Conservation (phyloP, 148 eudicot species). For the Fagopyrum esculentum region DNA sequence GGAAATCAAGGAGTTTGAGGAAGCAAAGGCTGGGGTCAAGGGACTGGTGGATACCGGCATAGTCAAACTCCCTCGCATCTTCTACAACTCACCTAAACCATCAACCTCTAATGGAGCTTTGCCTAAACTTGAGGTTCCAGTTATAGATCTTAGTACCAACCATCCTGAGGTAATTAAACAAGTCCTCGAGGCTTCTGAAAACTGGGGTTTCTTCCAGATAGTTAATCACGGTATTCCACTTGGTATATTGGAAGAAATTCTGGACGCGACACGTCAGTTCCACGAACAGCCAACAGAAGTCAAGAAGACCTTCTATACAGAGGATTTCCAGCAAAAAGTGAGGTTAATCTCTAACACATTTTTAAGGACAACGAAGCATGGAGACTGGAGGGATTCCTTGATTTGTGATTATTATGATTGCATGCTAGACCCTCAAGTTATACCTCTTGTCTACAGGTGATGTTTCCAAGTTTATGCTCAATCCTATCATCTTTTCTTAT, state of each 20-base stretch:
- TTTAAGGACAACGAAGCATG: constrained; percentile 27
- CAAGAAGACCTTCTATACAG: constrained; percentile 21
- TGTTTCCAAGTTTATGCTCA: neutral
- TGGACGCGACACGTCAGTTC: constrained; percentile 30
- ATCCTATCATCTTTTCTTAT: neutral
- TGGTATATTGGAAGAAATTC: constrained; percentile 21
- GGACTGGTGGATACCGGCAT: constrained; percentile 50
- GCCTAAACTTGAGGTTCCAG: constrained; percentile 28
- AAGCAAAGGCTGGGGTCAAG: constrained; percentile 60
- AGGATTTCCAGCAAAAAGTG: constrained; percentile 24
- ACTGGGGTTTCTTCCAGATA: constrained; percentile 38
- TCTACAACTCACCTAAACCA: constrained; percentile 34
- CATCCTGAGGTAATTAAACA: constrained; percentile 19
- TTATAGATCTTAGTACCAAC: constrained; percentile 38
- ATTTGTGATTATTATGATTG: constrained; percentile 36
- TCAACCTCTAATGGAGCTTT: neutral
- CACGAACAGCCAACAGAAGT: constrained; percentile 29
- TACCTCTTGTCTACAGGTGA: constrained; percentile 51
- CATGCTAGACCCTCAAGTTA: constrained; percentile 27
- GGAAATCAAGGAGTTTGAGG: constrained; percentile 45
- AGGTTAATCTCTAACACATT: constrained; percentile 33
- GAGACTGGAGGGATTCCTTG: constrained; percentile 52
- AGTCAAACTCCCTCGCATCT: constrained; percentile 40
- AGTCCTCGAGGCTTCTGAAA: constrained; percentile 24
- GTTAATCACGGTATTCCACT: constrained; percentile 40